These are phyloP conservation scores for Geranomyces michiganensis DNA, from an alignment of 192 early-diverging fungal genomes.

Conservation along the genomic window DNA sequence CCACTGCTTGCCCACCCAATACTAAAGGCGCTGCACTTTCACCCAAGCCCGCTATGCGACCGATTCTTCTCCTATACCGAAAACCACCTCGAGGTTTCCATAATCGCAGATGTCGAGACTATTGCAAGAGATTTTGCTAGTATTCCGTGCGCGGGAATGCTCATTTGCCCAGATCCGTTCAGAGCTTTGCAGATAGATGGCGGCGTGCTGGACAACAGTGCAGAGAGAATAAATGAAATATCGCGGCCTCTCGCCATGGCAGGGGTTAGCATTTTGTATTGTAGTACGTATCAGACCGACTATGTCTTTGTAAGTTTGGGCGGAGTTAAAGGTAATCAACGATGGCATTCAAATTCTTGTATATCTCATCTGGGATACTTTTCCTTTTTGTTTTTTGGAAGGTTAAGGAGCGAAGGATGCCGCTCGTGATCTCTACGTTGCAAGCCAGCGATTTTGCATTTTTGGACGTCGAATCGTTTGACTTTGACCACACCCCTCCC, in stretches of 20 bases:
- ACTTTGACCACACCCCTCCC: constrained; percentile 28
- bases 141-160: constrained; percentile 43
- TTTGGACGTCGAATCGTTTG: constrained; percentile 40
- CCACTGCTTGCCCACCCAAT: constrained; percentile 62
- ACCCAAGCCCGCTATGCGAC: constrained; percentile 14
- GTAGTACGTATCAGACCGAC: constrained; percentile 76
- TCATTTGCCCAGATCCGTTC: constrained; percentile 61
- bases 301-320: constrained; percentile 62
- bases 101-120: constrained; percentile 60
- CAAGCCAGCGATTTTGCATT: constrained; percentile 45
- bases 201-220: constrained; percentile 44
- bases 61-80: constrained; percentile 71
- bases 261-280: constrained; percentile 73
- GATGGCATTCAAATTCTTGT: too few species aligned
- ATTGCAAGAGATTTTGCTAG: constrained; percentile 59
- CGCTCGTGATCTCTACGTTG: constrained; percentile 56
- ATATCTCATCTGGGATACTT: too few species aligned
- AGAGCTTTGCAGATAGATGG: constrained; percentile 69
- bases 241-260: constrained; percentile 58
- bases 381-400: constrained; percentile 19
- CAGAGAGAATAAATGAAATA: constrained; percentile 61
- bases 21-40: constrained; percentile 61
- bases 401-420: constrained; percentile 64
- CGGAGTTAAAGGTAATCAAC: too few species aligned
- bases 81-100: constrained; percentile 68